Base-by-base conservation (phyloP, 208 protist genomes). In the Plasmodiophora brassicae region DNA sequence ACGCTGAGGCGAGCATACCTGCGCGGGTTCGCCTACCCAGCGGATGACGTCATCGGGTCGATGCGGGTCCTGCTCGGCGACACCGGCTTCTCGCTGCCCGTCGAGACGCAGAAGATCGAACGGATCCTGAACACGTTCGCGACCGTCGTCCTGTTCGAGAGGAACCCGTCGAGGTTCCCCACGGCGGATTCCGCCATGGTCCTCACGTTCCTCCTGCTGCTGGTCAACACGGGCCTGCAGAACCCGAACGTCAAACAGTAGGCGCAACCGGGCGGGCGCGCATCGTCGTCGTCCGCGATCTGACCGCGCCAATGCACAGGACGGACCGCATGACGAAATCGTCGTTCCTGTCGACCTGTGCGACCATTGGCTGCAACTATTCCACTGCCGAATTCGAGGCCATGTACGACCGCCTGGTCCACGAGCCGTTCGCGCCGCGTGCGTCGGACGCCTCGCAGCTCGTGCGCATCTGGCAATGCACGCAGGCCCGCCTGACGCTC, bases 41-140 rank as follows among this genome's bases (percentile, higher is more conserved):
- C 32, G 41, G 65, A 78, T 78, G 65, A 78, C n/a, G n/a, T 78
- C 14, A 32, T 78, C n/a, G 32, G 41, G n/a, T 78, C 65, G n/a
- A 78, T 78, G 65, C 65, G 65, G 10, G n/a, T 78, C 5, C n/a
- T 78, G 65, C 41, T 78, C 5, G n/a, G 65, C 5, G 5, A 38
- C 5, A 78, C 5, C 41, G 65, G 65, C 20, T 78, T 78, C 65
- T 36, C n/a, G 5, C n/a, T 78, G 65, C 65, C 65, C 41, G 10
- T 38, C 10, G 65, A 78, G n/a, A 32, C 65, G 5, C 65, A 78
- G n/a, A n/a, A 78, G n/a, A 78, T 78, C n/a, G 65, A 78, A 38
- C 65, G 65, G 5, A 78, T 78, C 20, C n/a, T 78, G 65, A n/a
- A 78, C 65, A 38, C 65, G 41, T 78, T 78, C 41, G 20, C 14